Base-by-base conservation (phyloP, 2,329 filamentous ascomycete species). In the Alternaria brassicae region DNA sequence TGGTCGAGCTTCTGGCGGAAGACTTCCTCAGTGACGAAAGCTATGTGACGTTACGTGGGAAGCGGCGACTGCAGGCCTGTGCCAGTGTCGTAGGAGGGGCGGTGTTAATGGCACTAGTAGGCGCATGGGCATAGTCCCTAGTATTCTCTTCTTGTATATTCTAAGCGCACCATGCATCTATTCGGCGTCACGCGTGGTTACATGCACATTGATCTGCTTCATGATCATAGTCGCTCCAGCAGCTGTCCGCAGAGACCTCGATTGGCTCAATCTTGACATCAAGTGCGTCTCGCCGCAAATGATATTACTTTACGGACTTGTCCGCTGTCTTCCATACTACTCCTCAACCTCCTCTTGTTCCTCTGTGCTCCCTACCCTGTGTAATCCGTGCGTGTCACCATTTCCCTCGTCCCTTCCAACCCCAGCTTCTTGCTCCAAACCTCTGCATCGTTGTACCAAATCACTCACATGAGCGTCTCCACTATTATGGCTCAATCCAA, bases 391-490 rank as follows among this genome's bases (percentile, higher is more conserved):
- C 76, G 52, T 78, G 72, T 13, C 48, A 50, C 57, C 36, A 19
- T 28, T 19, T 23, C 27, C 53, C 2, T 36, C 30, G 25, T 69
- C 71, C 72, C 72, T 67, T 67, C 50, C 27, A 7, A 25, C n/a
- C 4, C 44, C 72, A 67, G 62, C 39, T 19, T 45, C 23, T 42
- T 62, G 65, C 79, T 89, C 85, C 53, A 96, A 83, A 51, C 81
- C 84, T 71, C 88, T 86, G 41, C 95, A 89, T 53, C 91, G 85
- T 56, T 82, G 79, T 15, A 91, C 92, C 68, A 99, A 80, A 78
- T 98, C 93, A 49, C 86, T 89, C 53, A 99, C 85, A 82, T 99
- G 94, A 62, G 84, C 85, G 80, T 98, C 95, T 3, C 87, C 88
- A 73, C 91, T 95, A 52, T 91, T 91, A 2, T 86, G 81, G 62